Percentiles rank a stretch among this genome's conserved stretches.
phyloP scores from a whole-genome alignment of 495 filamentous ascomycete species.

The Aspergillus bridgeri region DNA sequence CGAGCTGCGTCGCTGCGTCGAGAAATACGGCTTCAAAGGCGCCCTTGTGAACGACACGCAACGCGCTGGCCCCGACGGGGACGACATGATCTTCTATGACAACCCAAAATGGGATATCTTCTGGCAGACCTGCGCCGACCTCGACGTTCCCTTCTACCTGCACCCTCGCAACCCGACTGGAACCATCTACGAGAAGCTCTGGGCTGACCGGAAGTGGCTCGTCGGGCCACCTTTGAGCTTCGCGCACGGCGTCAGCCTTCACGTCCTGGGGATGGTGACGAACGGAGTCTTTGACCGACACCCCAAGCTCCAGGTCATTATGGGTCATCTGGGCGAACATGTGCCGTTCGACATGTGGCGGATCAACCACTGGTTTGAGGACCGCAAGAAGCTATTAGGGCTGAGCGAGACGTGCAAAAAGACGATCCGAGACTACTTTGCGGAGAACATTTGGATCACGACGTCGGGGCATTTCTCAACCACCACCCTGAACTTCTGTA shows the following conservation, averaged over 20 bases:
- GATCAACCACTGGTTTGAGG: constrained; percentile 56
- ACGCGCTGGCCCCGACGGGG: constrained; percentile 43
- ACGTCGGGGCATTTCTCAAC: constrained; percentile 61
- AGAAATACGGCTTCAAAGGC: constrained; percentile 54
- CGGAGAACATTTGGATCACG: constrained; percentile 62
- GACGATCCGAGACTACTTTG: constrained; percentile 56
- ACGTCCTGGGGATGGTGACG: constrained; percentile 50
- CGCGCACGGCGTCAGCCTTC: constrained; percentile 47
- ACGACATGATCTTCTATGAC: constrained; percentile 60
- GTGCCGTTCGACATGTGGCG: constrained; percentile 63
- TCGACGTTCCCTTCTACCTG: constrained; percentile 63
- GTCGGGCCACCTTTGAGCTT: constrained; percentile 44
- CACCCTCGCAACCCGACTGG: constrained; percentile 53
- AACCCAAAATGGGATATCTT: constrained; percentile 53
- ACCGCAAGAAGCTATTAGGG: constrained; percentile 44
- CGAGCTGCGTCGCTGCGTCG: constrained; percentile 55
- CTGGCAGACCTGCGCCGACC: constrained; percentile 52
- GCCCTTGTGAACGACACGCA: constrained; percentile 59
- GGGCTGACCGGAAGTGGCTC: constrained; percentile 48
- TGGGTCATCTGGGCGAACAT: constrained; percentile 66
- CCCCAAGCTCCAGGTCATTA: constrained; percentile 56
- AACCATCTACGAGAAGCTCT: constrained; percentile 48
- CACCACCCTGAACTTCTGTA: constrained; percentile 48
- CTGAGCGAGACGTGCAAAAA: constrained; percentile 44
- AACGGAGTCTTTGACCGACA: constrained; percentile 50